phyloP scores from a whole-genome alignment of 495 filamentous ascomycete species.

The Aspergillus biplanus region DNA sequence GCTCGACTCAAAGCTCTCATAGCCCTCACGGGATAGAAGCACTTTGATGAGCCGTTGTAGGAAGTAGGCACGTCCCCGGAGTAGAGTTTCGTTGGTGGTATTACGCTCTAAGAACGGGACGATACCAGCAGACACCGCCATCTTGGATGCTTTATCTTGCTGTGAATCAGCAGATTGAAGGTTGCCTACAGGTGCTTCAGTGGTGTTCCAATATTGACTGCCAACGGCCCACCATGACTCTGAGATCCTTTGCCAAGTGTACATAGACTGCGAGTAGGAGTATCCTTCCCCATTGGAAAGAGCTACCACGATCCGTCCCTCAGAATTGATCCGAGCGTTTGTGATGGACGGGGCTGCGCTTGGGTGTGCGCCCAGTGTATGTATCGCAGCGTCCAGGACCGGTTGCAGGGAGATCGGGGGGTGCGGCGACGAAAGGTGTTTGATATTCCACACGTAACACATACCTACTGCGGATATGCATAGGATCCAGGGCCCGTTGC shows the following conservation, averaged over 20 bases:
- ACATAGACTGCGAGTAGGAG: slow-evolving; percentile 79
- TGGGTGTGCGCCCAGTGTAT: slow-evolving; percentile 67
- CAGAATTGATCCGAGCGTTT: slow-evolving; percentile 86
- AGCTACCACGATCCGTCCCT: slow-evolving; percentile 79
- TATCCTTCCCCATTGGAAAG: slow-evolving; percentile 94
- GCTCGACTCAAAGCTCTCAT: slow-evolving; percentile 85
- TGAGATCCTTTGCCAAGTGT: slow-evolving; percentile 89
- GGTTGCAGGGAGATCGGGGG: slow-evolving; percentile 90
- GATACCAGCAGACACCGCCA: slow-evolving; percentile 83
- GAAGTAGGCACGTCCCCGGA: slow-evolving; percentile 86
- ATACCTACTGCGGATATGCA: slow-evolving; percentile 87
- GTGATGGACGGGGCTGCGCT: slow-evolving; percentile 79
- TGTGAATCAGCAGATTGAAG: slow-evolving; percentile 67
- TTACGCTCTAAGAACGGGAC: slow-evolving; percentile 91
- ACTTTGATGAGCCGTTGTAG: slow-evolving; percentile 88
- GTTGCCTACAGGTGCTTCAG: slow-evolving; percentile 78
- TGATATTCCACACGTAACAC: slow-evolving; percentile 93
- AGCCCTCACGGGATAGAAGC: slow-evolving; percentile 82
- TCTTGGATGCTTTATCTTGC: slow-evolving; percentile 54
- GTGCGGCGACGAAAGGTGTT: slow-evolving; percentile 80
- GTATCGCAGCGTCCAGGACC: slow-evolving; percentile 82
- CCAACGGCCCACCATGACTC: slow-evolving; percentile 98
- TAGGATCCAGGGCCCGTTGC: slow-evolving; percentile 83
- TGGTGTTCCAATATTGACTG: slow-evolving; percentile 98
- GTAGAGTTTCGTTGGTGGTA: slow-evolving; percentile 89